A percentile compares a stretch with the other conserved stretches of the same genome.
Conservation (phyloP, 169 alveolate species). For the Eimeria sp. region DNA sequence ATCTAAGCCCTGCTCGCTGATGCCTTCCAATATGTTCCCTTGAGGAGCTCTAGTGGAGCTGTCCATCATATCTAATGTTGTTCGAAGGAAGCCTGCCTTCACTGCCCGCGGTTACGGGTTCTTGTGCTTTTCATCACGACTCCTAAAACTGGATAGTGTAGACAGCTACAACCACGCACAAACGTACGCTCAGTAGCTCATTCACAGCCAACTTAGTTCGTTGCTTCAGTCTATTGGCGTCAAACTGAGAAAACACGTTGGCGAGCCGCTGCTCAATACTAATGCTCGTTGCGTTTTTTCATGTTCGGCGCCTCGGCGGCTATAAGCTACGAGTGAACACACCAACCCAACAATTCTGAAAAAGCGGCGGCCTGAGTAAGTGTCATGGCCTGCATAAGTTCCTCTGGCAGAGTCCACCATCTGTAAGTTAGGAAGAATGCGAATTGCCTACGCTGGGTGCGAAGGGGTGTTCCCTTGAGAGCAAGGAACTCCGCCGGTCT, state of each 20-base stretch:
- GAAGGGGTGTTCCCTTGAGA: not conserved
- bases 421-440: not conserved
- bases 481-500: not conserved
- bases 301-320: not conserved
- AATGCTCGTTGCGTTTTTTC: not conserved
- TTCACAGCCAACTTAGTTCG: not conserved
- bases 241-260: not conserved
- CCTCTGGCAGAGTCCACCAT: not conserved
- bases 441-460: not conserved
- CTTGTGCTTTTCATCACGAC: not conserved
- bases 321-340: not conserved
- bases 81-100: not conserved
- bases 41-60: not conserved
- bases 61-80: not conserved
- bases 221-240: not conserved
- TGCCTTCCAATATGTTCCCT: not conserved
- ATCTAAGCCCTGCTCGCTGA: not conserved
- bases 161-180: not conserved
- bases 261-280: not conserved
- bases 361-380: not conserved
- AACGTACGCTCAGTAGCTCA: not conserved
- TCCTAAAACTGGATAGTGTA: too few relatives aligned
- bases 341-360: not conserved
- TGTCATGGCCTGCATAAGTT: not conserved
- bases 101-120: not conserved